Percentiles rank a stretch among this genome's conserved stretches.
Evolutionary conservation across 2,329 filamentous ascomycete species (phyloP).

Genomic region (Verticillium longisporum): DNA sequence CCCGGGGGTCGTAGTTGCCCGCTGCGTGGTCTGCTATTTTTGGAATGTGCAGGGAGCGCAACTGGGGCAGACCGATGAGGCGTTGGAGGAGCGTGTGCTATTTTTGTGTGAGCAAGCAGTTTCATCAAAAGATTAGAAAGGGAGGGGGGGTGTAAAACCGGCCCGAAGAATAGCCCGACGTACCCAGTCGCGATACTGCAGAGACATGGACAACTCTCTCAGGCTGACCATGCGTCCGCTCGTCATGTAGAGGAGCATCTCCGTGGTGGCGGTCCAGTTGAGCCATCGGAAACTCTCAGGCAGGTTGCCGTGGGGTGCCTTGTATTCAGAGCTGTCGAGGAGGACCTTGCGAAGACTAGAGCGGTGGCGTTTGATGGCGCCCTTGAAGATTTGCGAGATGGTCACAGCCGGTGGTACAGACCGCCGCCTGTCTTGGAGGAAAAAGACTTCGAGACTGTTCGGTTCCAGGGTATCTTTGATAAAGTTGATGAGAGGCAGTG

Average conservation of each 20-base stretch:
- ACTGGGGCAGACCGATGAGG: slow-evolving; percentile 61
- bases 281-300: slow-evolving; percentile 45
- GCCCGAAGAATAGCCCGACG: slow-evolving; percentile 19
- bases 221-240: slow-evolving; percentile 69
- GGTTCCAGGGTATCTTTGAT: slow-evolving; percentile 71
- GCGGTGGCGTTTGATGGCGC: slow-evolving; percentile 63
- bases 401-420: slow-evolving; percentile 46
- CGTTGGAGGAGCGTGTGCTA: slow-evolving; percentile 75
- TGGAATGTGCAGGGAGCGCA: slow-evolving; percentile 65
- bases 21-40: slow-evolving; percentile 57
- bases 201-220: slow-evolving; percentile 62
- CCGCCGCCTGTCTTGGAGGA: slow-evolving; percentile 60
- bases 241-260: slow-evolving; percentile 66
- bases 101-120: slow-evolving; percentile 10
- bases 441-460: slow-evolving; percentile 72
- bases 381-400: slow-evolving; percentile 66
- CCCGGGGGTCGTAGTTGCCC: slow-evolving; percentile 50
- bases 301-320: slow-evolving; percentile 14
- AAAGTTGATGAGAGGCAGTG: slow-evolving; percentile 62
- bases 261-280: slow-evolving; percentile 64
- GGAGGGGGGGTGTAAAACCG: background rate
- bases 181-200: slow-evolving; percentile 76
- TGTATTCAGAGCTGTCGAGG: slow-evolving; percentile 59
- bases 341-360: slow-evolving; percentile 65
- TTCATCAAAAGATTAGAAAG: background rate